Evolutionary conservation across 148 eudicot species (phyloP), one percentile per base, ranked within the genome.

Genomic region (Tetragonia tetragonoides): DNA sequence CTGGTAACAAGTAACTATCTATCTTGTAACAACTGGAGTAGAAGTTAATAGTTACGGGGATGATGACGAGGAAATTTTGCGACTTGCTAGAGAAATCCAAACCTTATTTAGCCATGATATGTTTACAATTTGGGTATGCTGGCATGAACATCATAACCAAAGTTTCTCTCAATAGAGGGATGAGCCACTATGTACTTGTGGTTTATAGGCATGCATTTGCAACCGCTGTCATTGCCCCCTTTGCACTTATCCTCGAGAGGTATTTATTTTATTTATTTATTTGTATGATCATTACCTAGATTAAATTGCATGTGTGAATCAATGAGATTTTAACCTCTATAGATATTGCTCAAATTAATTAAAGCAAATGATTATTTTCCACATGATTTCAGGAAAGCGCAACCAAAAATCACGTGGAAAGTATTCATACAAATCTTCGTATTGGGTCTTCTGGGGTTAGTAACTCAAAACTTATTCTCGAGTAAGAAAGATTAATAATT

Each of bases 171-270:
- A 90, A 91, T 71, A 80, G 88, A 20, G 98, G 98, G 6, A 93
- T 93, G 98, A 93, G 96, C 74, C 96, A 93, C 64, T 93, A 93
- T 40, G 92, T 90, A 2, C 89, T 93, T 0, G 96, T 91, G 38
- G 96, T 91, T 28, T 91, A 93, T 37, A 82, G 98, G 46, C 93
- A 93, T 41, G 93, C 96, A 82, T 88, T 93, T 49, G 98, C 98
- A 23, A 88, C 98, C 41, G 88, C 83, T 1, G 94, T 83, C 28
- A 87, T 93, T 9, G 98, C 96, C 51, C 98, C 98, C 7, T 93
- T 93, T 70, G 98, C 98, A 17, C 75, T 93, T 11, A 7, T 91
- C 34, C 85, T 91, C 42, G 98, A 93, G 83, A 88, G 98, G 97
- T 89, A 81, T 28, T 28, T 28, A 28, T 28, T 28, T 28, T 89